Evolutionary conservation across 2,329 filamentous ascomycete genomes (phyloP), one percentile per base, ranked within the genome.

Genomic region (Shiraia bambusicola): DNA sequence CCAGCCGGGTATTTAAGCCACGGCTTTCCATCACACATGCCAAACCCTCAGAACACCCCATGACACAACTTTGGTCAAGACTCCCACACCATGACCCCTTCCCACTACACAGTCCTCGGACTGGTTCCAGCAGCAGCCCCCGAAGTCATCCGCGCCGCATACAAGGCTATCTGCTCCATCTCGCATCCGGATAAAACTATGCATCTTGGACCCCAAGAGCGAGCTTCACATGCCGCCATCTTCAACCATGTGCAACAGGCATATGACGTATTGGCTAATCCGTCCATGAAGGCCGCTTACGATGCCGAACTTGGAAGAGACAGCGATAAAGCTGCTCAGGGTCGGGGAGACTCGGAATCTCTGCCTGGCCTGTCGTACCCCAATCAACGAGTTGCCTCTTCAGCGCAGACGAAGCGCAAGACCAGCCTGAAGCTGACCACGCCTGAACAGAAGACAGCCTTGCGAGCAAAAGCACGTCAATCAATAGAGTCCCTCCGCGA

Each of bases 61-160:
- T n/a, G n/a, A n/a, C 15, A 19, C 8, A 22, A 12, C n/a, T n/a
- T 28, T 28, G 15, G 25, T 1, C n/a, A 15, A 14, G 24, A 19
- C 19, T 38, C 44, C 30, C 13, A n/a, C 22, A 51, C 42, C 9
- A 43, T 47, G 46, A 40, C 32, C 6, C 37, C 16, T 36, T 54
- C 45, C 11, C 40, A 57, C 29, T 57, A 53, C 50, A 27, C 33
- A 13, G 43, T 41, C n/a, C 48, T 58, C 12, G 49, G 45, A 19
- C 35, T 59, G 17, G 42, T 39, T n/a, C 43, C 43, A 6, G 31
- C 30, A n/a, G 51, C 53, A 4, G 39, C 49, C 11, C 32, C 35
- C 11, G 31, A 46, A 25, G 46, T 54, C 22, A 52, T 59, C 29
- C 37, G 49, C 16, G 48, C 56, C 15, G 48, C 51, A 3, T 59